These are phyloP conservation scores for Trametes cinnabarina DNA, from an alignment of 768 basidiomycete genomes.

Conservation along the genomic window DNA sequence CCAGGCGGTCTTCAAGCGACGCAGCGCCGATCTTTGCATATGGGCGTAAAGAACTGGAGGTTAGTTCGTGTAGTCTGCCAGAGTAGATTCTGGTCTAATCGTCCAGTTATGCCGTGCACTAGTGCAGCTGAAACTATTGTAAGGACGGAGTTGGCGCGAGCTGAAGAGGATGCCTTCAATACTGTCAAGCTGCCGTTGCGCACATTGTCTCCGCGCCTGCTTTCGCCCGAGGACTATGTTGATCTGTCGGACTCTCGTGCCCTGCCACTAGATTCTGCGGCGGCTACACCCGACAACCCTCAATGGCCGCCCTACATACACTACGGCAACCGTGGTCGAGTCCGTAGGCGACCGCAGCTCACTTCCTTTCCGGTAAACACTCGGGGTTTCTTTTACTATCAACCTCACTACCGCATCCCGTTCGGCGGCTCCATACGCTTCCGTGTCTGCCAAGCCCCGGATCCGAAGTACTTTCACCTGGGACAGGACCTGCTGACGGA, in stretches of 20 bases:
- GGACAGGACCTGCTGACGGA: conserved; percentile 1
- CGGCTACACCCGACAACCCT: too few species aligned
- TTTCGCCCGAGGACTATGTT: background rate
- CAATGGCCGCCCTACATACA: background rate
- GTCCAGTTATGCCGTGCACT: too few species aligned
- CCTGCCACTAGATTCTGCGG: background rate
- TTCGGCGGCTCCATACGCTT: conserved; percentile 3
- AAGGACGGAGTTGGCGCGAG: too few species aligned
- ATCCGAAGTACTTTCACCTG: background rate
- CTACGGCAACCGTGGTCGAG: background rate
- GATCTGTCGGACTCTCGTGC: background rate
- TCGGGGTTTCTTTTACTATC: conserved; percentile 12
- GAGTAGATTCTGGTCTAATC: too few species aligned
- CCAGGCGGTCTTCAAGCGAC: too few species aligned
- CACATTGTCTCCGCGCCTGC: background rate
- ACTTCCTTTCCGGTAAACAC: conserved; percentile 2
- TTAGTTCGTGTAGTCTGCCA: too few species aligned
- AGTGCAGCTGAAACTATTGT: too few species aligned
- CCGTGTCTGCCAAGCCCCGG: background rate
- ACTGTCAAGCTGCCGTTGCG: background rate
- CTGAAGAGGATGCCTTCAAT: background rate
- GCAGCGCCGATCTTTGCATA: too few species aligned
- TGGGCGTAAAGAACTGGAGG: too few species aligned
- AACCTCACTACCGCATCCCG: background rate
- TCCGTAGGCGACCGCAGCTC: background rate